These are phyloP conservation scores for Gynochthodes officinalis DNA, from an alignment of 257 asterid species.

Conservation along the genomic window DNA sequence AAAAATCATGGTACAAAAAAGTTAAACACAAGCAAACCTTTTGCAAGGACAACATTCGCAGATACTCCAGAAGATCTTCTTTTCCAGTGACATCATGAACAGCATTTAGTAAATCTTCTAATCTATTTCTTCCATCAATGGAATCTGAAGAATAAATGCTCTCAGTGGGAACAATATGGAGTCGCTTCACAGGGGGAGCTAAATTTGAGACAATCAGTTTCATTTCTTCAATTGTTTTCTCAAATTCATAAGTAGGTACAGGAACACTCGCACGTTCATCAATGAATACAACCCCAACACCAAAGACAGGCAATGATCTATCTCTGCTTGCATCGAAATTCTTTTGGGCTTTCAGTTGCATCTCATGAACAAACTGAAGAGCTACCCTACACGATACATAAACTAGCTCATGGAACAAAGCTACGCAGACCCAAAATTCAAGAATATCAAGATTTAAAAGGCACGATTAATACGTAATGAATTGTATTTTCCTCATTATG, in stretches of 20 bases:
- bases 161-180: slow-evolving; percentile 55
- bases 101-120: slow-evolving; percentile 42
- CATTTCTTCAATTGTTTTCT: slow-evolving; percentile 54
- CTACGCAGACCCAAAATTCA: not conserved
- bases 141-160: slow-evolving; percentile 46
- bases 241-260: slow-evolving; percentile 33
- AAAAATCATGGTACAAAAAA: slow-evolving; percentile 9
- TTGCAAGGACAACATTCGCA: slow-evolving; percentile 63
- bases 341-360: slow-evolving; percentile 79
- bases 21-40: slow-evolving; percentile 45
- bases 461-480: not conserved
- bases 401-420: slow-evolving; percentile 9
- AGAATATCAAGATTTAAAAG: not conserved
- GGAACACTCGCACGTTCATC: slow-evolving; percentile 48
- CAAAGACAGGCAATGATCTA: slow-evolving; percentile 72
- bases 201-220: slow-evolving; percentile 45
- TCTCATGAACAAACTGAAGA: slow-evolving; percentile 87
- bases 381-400: slow-evolving; percentile 62
- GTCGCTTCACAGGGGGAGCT: slow-evolving; percentile 63
- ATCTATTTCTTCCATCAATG: slow-evolving; percentile 41
- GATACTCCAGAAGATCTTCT: slow-evolving; percentile 62
- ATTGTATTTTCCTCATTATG: not conserved
- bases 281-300: slow-evolving; percentile 80
- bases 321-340: slow-evolving; percentile 87
- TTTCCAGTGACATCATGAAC: slow-evolving; percentile 70